A percentile compares a stretch with the other conserved stretches of the same genome.
These are phyloP conservation scores for Paramecium pentaurelia DNA, from an alignment of 73 alveolate species.

Conservation along the genomic window DNA sequence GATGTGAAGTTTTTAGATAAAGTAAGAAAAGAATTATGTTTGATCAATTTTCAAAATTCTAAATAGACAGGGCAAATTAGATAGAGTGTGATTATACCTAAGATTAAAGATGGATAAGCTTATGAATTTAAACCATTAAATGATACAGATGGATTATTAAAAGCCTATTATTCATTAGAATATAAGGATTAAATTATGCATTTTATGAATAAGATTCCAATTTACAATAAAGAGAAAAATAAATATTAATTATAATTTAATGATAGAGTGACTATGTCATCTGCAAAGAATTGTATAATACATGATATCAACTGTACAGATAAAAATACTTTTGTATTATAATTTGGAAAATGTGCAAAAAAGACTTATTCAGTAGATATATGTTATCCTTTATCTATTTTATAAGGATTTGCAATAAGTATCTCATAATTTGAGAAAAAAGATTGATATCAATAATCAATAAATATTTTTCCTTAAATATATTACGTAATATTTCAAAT, in stretches of 20 bases:
- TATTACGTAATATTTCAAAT: not conserved
- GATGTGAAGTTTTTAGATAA: not conserved
- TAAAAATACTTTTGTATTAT: not conserved
- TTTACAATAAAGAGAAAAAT: not conserved
- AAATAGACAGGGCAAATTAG: not conserved
- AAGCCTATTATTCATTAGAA: not conserved
- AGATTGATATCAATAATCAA: not conserved
- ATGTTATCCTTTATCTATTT: not conserved
- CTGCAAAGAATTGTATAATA: not conserved
- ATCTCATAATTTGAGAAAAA: slow-evolving; percentile 5
- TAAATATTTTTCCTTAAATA: not conserved
- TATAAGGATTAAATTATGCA: not conserved
- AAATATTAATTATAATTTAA: not conserved
- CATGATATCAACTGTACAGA: not conserved
- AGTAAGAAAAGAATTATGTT: not conserved
- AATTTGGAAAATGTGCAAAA: slow-evolving; percentile 14
- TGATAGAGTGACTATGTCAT: not conserved
- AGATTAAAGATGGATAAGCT: not conserved
- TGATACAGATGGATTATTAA: not conserved
- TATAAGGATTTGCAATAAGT: slow-evolving; percentile 29
- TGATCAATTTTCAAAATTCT: not conserved
- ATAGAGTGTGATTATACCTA: not conserved
- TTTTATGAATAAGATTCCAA: not conserved
- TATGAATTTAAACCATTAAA: slow-evolving; percentile 20
- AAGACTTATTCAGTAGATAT: not conserved